These are phyloP conservation scores for Ganoderma meredithae DNA, from an alignment of 1,284 basidiomycete genomes.

Conservation along the genomic window DNA sequence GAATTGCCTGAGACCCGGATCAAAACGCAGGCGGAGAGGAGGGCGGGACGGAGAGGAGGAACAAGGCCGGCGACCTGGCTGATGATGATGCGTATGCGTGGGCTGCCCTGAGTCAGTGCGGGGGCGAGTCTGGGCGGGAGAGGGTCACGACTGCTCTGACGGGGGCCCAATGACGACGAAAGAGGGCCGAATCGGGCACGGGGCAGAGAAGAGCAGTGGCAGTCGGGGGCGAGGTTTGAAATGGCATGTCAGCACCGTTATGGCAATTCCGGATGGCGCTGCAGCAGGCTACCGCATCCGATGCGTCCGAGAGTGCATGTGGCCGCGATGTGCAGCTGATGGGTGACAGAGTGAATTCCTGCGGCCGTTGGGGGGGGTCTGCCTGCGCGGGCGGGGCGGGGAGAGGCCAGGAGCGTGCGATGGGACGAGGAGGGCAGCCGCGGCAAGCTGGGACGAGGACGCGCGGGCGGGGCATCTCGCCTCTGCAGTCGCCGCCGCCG, in stretches of 20 bases:
- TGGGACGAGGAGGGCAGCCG: slow-evolving; percentile 12
- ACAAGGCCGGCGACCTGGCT: not conserved
- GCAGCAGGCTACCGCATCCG: slow-evolving; percentile 5
- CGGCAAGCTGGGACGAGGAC: not conserved
- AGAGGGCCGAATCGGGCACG: slow-evolving; percentile 20
- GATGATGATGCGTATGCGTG: not conserved
- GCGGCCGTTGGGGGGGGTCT: slow-evolving; percentile 3
- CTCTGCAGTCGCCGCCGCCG: slow-evolving; percentile 6
- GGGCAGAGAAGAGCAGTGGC: slow-evolving; percentile 4
- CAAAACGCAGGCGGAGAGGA: not conserved
- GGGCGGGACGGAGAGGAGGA: not conserved
- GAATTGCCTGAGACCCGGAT: slow-evolving; percentile 2
- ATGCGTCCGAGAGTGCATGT: slow-evolving; percentile 3
- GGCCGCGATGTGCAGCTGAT: slow-evolving; percentile 8
- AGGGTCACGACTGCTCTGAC: no score
- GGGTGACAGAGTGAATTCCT: slow-evolving; percentile 17
- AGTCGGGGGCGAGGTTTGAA: slow-evolving; percentile 6
- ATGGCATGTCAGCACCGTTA: slow-evolving; percentile 17
- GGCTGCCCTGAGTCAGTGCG: not conserved
- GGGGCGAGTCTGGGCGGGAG: not conserved
- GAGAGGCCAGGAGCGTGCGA: not conserved
- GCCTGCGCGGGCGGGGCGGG: not conserved
- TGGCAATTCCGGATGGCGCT: slow-evolving; percentile 12
- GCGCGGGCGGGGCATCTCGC: slow-evolving; percentile 13
- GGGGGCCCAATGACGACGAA: not conserved